Evolutionary conservation across 2,329 filamentous ascomycete species (phyloP), one percentile per base, ranked within the genome.

Genomic region (Colletotrichum siamense): DNA sequence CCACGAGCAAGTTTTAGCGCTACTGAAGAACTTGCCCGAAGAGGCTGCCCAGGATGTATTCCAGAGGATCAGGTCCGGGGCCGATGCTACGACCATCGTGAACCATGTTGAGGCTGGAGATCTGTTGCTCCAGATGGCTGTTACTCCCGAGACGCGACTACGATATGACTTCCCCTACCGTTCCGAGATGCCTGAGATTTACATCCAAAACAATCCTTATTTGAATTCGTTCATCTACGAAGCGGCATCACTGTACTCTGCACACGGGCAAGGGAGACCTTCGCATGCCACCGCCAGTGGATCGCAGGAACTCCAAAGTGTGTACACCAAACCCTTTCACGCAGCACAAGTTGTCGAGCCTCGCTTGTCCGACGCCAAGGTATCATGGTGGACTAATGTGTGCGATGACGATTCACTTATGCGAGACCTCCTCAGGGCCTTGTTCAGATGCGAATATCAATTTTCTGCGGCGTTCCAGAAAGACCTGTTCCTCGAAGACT

Each of bases 131-230:
- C 85, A 87, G 71, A 82, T 86, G 69, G 79, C 83, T 1, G 77
- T 87, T 4, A 74, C 79, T 0, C 85, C 86, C 6, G 85, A 88
- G 76, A 81, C 84, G 2, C 79, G 84, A 2, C 81, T 82, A 24
- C 84, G 85, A 55, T 87, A 86, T 57, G 82, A 84, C 61, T 86
- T 88, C 44, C 86, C 85, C 0, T 86, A 86, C 61, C 26, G 36
- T 26, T 12, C n/a, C 2, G 59, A 55, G 1, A 71, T 55, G 66
- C 84, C 84, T 3, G 55, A 75, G 5, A 81, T 77, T 24, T 77
- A 84, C 15, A 66, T 78, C 44, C 70, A 26, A 18, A 34, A 81
- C 28, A 84, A 81, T 22, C 79, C 80, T 0, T 84, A 85, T 34
- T 63, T 83, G 0, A 32, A 77, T 0, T 81, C 82, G 6, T 13